A percentile compares a stretch with the other conserved stretches of the same genome.
Conservation (phyloP, 2,329 filamentous ascomycete species). For the Talaromyces piceae region DNA sequence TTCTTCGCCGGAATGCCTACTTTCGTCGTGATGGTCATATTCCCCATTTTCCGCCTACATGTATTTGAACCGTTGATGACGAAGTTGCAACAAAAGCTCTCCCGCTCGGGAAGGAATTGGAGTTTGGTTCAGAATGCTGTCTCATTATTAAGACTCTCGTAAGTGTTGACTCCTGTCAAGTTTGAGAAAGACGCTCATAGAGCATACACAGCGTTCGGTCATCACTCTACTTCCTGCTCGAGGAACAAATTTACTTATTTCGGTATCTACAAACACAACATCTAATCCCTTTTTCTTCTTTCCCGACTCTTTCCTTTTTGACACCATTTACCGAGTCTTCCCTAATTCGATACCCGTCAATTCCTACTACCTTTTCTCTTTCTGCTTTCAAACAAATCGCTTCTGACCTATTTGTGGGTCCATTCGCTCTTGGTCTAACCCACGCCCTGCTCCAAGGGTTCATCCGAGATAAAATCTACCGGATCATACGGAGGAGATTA, state of each 20-base stretch:
- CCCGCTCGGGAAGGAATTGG: conserved; percentile 13
- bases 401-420: conserved; percentile 24
- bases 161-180: neutral
- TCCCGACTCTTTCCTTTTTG: conserved; percentile 26
- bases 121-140: conserved; percentile 5
- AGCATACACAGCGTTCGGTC: conserved; percentile 24
- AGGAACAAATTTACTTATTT: conserved; percentile 36
- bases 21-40: conserved; percentile 29
- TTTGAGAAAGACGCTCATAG: conserved; percentile 11
- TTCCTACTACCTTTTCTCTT: conserved; percentile 23
- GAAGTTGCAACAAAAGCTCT: conserved; percentile 19
- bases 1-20: conserved; percentile 36
- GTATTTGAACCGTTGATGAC: conserved; percentile 28
- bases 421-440: conserved; percentile 28
- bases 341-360: conserved; percentile 25
- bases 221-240: conserved; percentile 28
- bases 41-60: conserved; percentile 33
- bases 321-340: conserved; percentile 31
- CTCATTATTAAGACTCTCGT: conserved; percentile 5
- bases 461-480: conserved; percentile 33
- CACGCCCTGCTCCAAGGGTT: conserved; percentile 31
- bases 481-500: conserved; percentile 32
- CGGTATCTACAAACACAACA: conserved; percentile 37
- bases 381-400: conserved; percentile 20
- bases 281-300: conserved; percentile 26